A percentile compares a stretch with the other conserved stretches of the same genome.
Conservation (phyloP, 495 filamentous ascomycete species). For the Diplogelasinospora grovesii region DNA sequence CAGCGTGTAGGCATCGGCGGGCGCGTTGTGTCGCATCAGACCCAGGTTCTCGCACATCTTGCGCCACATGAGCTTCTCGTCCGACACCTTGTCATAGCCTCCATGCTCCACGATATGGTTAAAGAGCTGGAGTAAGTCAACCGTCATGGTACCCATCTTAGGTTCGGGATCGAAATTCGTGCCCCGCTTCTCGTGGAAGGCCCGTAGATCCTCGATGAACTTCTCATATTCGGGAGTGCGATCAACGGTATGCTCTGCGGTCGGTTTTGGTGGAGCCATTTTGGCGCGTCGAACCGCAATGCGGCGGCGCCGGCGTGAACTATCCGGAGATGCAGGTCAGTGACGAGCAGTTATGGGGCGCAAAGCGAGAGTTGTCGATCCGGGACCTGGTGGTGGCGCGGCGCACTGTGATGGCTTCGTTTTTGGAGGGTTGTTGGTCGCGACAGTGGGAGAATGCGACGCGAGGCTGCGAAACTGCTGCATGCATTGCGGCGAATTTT, state of each 20-base stretch:
- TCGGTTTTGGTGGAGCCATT: constrained; percentile 31
- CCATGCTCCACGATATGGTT: constrained; percentile 61
- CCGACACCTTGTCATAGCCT: constrained; percentile 74
- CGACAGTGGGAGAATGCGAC: constrained; percentile 5
- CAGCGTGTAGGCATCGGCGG: constrained; percentile 66
- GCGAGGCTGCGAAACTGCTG: constrained; percentile 8
- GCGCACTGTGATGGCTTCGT: too few species aligned
- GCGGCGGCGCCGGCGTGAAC: constrained; percentile 9
- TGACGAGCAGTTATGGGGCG: too few species aligned
- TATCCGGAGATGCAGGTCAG: too few species aligned
- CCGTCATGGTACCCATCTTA: constrained; percentile 59
- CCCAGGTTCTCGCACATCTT: constrained; percentile 61
- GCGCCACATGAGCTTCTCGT: constrained; percentile 74
- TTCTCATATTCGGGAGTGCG: constrained; percentile 58
- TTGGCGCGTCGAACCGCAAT: constrained; percentile 20
- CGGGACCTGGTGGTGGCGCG: too few species aligned
- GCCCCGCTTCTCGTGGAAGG: constrained; percentile 65
- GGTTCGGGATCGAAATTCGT: constrained; percentile 67
- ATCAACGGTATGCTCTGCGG: constrained; percentile 34
- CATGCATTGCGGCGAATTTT: too few species aligned
- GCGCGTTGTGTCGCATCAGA: constrained; percentile 51
- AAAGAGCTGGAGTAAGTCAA: constrained; percentile 67
- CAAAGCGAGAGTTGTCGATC: too few species aligned
- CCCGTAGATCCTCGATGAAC: constrained; percentile 59
- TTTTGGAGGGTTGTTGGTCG: too few species aligned